Evolutionary conservation across 352 stramenopile genomes (phyloP).

Genomic region (Phytophthora hybrid): DNA sequence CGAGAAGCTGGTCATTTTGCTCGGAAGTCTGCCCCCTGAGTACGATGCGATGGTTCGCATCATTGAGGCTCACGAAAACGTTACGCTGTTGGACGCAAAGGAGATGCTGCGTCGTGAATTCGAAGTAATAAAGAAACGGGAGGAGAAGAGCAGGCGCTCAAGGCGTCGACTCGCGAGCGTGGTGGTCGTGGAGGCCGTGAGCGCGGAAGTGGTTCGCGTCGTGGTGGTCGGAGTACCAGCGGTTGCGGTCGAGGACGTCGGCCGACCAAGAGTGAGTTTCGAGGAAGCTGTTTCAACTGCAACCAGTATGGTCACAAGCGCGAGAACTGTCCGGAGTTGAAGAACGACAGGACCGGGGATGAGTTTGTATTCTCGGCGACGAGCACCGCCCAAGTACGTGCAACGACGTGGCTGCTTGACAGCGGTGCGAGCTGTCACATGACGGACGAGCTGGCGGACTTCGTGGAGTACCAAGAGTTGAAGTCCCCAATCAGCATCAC

Average conservation of each 20-base stretch:
- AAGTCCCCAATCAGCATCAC: background rate
- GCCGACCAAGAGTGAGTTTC: background rate
- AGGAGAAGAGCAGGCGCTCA: slow-evolving; percentile 25
- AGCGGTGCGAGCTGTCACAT: slow-evolving; percentile 25
- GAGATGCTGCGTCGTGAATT: slow-evolving; percentile 36
- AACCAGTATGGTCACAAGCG: slow-evolving; percentile 11
- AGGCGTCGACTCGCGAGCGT: background rate
- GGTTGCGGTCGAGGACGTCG: background rate
- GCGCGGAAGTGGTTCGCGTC: background rate
- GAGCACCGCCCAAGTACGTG: background rate
- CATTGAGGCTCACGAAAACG: slow-evolving; percentile 21
- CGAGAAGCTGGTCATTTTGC: slow-evolving; percentile 21
- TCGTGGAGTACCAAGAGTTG: background rate
- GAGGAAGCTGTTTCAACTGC: slow-evolving; percentile 15
- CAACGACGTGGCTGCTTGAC: slow-evolving; percentile 31
- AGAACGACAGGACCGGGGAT: background rate
- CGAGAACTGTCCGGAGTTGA: background rate
- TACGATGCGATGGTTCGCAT: slow-evolving; percentile 36
- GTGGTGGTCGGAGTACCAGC: background rate
- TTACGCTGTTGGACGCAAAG: slow-evolving; percentile 31
- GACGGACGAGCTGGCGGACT: slow-evolving; percentile 13
- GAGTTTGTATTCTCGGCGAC: slow-evolving; percentile 25
- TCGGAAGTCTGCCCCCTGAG: slow-evolving; percentile 21
- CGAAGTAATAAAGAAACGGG: slow-evolving; percentile 21
- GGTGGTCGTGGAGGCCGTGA: background rate